Evolutionary conservation across 805 yeast genomes (phyloP).

Genomic region (Lipomyces starkeyi): DNA sequence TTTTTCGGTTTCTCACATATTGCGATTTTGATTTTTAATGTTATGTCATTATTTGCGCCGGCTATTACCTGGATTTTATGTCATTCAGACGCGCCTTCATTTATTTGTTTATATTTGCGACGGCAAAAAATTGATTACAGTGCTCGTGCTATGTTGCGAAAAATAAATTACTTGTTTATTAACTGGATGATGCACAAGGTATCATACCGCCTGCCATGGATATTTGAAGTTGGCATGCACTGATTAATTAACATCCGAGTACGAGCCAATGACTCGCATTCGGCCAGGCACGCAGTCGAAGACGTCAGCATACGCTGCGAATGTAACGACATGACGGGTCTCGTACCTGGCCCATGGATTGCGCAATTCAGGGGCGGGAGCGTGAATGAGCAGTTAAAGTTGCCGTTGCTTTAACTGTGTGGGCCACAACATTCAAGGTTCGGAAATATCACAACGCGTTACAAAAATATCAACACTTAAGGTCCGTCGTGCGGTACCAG

Average conservation of each 20-base stretch:
- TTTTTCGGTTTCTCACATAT: slow-evolving; percentile 3
- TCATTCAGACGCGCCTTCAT: background rate
- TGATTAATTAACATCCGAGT: background rate
- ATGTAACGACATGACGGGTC: background rate
- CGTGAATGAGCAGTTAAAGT: too few species aligned
- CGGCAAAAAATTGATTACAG: background rate
- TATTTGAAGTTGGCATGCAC: background rate
- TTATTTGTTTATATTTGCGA: background rate
- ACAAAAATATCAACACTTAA: too few species aligned
- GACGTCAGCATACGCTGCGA: background rate
- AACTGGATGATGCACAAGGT: too few species aligned
- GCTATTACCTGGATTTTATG: background rate
- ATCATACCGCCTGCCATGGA: too few species aligned
- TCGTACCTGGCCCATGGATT: background rate
- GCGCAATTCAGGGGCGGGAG: slow-evolving; percentile 14
- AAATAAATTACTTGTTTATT: background rate
- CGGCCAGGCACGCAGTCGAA: background rate
- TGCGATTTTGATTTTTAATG: background rate
- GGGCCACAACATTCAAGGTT: too few species aligned
- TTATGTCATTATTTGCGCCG: background rate
- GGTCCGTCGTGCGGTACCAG: too few species aligned
- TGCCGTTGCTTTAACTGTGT: too few species aligned
- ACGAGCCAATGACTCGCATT: slow-evolving; percentile 1
- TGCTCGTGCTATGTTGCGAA: background rate
- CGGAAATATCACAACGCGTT: background rate